These are phyloP conservation scores for Cladosporium sp. DNA, from an alignment of 2,329 filamentous ascomycete genomes.

Conservation along the genomic window DNA sequence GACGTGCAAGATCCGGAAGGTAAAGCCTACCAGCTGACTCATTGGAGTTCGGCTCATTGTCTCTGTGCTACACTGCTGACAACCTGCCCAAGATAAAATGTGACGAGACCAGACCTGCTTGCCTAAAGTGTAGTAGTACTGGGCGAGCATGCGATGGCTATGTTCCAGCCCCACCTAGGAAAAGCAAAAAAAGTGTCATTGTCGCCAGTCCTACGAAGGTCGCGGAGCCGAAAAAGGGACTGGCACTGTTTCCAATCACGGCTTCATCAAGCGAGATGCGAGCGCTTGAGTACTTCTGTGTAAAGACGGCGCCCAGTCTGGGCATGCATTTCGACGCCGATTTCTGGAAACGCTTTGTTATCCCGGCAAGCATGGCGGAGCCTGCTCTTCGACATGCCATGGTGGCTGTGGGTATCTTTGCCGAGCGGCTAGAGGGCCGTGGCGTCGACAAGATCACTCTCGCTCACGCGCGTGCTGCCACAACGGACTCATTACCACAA, in stretches of 20 bases:
- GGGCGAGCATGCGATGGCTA: slow-evolving; percentile 43
- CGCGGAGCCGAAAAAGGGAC: background rate
- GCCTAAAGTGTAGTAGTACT: slow-evolving; percentile 38
- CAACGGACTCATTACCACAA: background rate
- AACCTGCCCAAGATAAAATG: slow-evolving; percentile 30
- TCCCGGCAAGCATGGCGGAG: slow-evolving; percentile 21
- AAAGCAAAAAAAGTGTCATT: background rate
- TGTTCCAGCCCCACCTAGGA: background rate
- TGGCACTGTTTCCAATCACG: background rate
- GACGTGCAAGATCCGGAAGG: slow-evolving; percentile 31
- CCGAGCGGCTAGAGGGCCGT: slow-evolving; percentile 4
- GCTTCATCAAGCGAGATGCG: slow-evolving; percentile 20
- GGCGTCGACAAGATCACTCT: background rate
- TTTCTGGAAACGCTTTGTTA: slow-evolving; percentile 22
- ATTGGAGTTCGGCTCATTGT: background rate
- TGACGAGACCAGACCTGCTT: slow-evolving; percentile 38
- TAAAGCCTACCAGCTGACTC: slow-evolving; percentile 18
- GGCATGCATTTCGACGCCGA: slow-evolving; percentile 21
- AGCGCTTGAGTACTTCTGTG: slow-evolving; percentile 25
- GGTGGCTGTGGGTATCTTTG: slow-evolving; percentile 22
- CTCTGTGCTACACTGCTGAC: background rate
- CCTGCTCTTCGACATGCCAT: slow-evolving; percentile 21
- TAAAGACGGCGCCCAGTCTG: slow-evolving; percentile 24
- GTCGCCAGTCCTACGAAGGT: background rate
- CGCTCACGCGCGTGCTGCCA: background rate